These are phyloP conservation scores for Apiotrichum mycotoxinovorans DNA, from an alignment of 1,284 basidiomycete species.

Conservation along the genomic window DNA sequence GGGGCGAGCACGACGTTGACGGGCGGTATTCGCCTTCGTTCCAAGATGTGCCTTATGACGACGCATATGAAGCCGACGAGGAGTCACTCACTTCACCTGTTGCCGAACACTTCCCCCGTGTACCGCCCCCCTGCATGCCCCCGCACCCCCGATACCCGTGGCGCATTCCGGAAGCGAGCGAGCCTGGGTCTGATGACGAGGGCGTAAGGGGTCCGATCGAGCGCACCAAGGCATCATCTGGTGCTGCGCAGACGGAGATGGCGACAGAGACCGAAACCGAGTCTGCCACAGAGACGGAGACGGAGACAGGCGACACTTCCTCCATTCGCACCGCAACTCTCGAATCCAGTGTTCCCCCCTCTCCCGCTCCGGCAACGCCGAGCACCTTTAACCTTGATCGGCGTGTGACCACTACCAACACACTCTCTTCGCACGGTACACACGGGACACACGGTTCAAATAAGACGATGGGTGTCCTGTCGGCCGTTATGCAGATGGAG, in stretches of 20 bases:
- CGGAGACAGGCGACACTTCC: background rate
- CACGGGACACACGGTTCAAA: background rate
- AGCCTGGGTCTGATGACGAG: background rate
- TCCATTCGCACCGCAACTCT: background rate
- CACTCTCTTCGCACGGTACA: too few species aligned
- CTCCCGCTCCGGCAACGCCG: background rate
- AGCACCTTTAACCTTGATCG: background rate
- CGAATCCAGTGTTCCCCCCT: background rate
- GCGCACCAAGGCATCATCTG: too few species aligned
- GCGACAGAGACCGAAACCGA: too few species aligned
- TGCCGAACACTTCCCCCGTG: background rate
- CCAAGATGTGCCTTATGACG: background rate
- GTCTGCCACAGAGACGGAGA: background rate
- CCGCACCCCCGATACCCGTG: background rate
- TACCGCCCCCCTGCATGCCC: background rate
- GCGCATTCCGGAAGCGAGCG: background rate
- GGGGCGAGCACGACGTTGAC: background rate
- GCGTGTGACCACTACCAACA: background rate
- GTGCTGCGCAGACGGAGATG: background rate
- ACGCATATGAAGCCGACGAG: slow-evolving; percentile 1
- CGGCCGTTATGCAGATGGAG: background rate
- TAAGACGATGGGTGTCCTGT: background rate
- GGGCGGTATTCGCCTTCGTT: background rate
- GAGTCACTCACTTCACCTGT: background rate
- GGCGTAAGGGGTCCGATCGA: background rate